Evolutionary conservation across 306 rosid genomes (phyloP).

Genomic region (Cucumis melo): DNA sequence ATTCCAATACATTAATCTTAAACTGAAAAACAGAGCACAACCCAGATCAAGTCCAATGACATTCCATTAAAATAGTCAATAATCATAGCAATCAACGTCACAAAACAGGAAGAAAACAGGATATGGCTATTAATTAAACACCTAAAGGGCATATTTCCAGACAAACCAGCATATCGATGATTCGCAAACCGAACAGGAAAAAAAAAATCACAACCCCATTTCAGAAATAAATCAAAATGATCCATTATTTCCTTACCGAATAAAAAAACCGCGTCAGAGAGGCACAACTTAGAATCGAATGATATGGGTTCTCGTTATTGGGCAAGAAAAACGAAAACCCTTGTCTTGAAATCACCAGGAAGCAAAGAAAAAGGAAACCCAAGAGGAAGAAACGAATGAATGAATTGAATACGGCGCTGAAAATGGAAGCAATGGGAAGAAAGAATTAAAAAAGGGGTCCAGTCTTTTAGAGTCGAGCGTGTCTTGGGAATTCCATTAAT

Average conservation of each 20-base stretch:
- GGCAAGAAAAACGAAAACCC: not conserved
- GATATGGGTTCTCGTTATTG: constrained; percentile 9
- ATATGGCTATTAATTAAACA: not conserved
- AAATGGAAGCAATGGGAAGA: not conserved
- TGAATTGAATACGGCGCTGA: not conserved
- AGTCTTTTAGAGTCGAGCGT: not conserved
- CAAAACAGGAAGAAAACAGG: not conserved
- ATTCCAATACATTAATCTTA: not conserved
- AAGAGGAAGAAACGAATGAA: constrained; percentile 4
- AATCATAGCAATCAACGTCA: too few relatives aligned
- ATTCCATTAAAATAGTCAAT: too few relatives aligned
- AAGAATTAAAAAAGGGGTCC: constrained; percentile 1
- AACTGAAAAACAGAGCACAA: constrained; percentile 6
- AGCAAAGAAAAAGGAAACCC: constrained; percentile 23
- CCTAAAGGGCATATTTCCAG: constrained; percentile 2
- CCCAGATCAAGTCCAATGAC: not conserved
- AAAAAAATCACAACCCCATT: constrained; percentile 23
- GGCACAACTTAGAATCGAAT: not conserved
- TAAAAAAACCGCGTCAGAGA: not conserved
- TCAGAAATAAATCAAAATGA: not conserved
- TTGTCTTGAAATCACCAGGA: constrained; percentile 17
- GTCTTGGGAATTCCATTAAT: not conserved
- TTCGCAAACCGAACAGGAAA: constrained; percentile 20
- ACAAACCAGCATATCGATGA: constrained; percentile 14
- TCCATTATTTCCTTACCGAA: not conserved